phyloP scores from a whole-genome alignment of 2,329 filamentous ascomycete genomes.

The Pseudopithomyces chartarum region DNA sequence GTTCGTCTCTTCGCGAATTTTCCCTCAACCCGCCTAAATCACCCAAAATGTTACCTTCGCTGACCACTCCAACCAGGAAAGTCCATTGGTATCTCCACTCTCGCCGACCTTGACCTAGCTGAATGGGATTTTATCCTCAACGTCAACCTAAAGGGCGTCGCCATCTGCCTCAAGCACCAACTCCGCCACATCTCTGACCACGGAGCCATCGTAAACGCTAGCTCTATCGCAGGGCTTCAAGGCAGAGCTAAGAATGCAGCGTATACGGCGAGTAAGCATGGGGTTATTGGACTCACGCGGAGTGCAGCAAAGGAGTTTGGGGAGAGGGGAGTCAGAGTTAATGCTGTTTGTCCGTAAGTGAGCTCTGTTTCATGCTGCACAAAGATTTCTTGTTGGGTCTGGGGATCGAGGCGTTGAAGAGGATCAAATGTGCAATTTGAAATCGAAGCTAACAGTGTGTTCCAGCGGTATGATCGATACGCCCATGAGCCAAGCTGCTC shows the following conservation, averaged over 20 bases:
- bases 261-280: constrained; percentile 45
- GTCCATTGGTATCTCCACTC: constrained; percentile 25
- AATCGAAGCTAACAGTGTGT: background rate
- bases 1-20: constrained; percentile 4
- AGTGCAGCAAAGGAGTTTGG: constrained; percentile 44
- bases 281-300: constrained; percentile 44
- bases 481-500: constrained; percentile 19
- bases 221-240: constrained; percentile 53
- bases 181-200: constrained; percentile 41
- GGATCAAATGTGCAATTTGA: too few relatives aligned
- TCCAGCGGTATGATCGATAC: constrained; percentile 28
- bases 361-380: background rate
- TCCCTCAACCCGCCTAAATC: background rate
- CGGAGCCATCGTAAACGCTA: constrained; percentile 37
- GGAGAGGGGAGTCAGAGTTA: constrained; percentile 32
- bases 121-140: constrained; percentile 41
- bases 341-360: constrained; percentile 32
- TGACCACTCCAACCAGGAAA: constrained; percentile 12
- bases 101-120: constrained; percentile 34
- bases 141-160: constrained; percentile 41
- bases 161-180: constrained; percentile 40
- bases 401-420: too few relatives aligned
- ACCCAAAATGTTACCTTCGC: background rate
- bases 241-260: constrained; percentile 45
- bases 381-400: background rate